phyloP scores from a whole-genome alignment of 768 basidiomycete genomes.

The Inosperma sp. region DNA sequence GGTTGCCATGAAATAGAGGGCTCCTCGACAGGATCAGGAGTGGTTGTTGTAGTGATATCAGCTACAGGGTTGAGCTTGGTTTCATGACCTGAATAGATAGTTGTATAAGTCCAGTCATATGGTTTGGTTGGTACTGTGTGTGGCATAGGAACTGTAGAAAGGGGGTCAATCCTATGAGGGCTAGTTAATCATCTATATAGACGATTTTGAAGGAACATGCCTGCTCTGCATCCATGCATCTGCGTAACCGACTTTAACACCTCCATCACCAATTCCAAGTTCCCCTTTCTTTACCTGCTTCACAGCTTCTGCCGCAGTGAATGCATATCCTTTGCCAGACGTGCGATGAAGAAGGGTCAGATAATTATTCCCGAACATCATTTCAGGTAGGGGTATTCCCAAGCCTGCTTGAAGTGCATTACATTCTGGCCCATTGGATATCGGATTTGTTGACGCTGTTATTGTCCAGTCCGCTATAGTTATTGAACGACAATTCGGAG shows the following conservation, averaged over 20 bases:
- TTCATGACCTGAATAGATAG: constrained; percentile 70
- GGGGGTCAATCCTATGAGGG: constrained; percentile 55
- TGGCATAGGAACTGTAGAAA: constrained; percentile 62
- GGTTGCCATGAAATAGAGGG: constrained; percentile 39
- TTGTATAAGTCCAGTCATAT: constrained; percentile 99
- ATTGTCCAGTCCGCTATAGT: constrained; percentile 65
- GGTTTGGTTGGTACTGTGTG: constrained; percentile 73
- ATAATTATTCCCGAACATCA: constrained; percentile 89
- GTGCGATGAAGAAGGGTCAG: constrained; percentile 63
- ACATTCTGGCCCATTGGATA: constrained; percentile 72
- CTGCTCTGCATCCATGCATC: constrained; percentile 91
- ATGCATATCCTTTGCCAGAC: constrained; percentile 60
- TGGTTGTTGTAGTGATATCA: constrained; percentile 9
- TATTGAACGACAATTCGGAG: constrained; percentile 65
- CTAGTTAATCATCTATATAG: constrained; percentile 11
- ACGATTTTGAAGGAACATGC: constrained; percentile 39
- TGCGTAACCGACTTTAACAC: constrained; percentile 91
- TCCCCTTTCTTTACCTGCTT: constrained; percentile 69
- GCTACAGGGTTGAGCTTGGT: constrained; percentile 8
- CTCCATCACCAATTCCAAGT: constrained; percentile 77
- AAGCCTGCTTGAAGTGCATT: constrained; percentile 62
- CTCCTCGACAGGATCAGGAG: constrained; percentile 15
- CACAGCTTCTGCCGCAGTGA: constrained; percentile 67
- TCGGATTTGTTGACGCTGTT: constrained; percentile 67
- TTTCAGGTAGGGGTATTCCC: constrained; percentile 87